Conservation (phyloP, 2,329 filamentous ascomycete genomes). For the Venturia pyrina region DNA sequence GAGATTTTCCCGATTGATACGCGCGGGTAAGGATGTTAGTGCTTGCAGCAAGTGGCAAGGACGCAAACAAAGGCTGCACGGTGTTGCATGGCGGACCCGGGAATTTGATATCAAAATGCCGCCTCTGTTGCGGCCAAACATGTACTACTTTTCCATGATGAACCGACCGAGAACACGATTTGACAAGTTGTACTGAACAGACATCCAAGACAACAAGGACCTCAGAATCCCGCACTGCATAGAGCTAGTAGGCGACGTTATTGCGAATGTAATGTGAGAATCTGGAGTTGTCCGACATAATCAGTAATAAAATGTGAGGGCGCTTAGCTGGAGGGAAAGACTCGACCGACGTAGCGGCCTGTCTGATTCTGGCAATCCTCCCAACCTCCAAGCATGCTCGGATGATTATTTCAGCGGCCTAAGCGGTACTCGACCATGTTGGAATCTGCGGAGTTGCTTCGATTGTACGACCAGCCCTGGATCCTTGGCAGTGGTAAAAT, state of each 20-base stretch:
- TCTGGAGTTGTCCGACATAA: not conserved
- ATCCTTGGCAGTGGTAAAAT: not conserved
- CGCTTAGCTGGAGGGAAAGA: not conserved
- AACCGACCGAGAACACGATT: not conserved
- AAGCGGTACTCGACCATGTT: not conserved
- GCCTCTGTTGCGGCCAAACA: not conserved
- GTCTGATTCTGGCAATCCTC: not conserved
- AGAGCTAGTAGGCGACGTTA: not conserved
- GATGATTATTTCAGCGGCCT: not conserved
- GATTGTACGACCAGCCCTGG: not conserved
- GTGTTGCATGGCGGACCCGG: not conserved
- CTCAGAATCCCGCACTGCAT: not conserved
- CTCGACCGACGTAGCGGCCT: not conserved
- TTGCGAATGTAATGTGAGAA: not conserved
- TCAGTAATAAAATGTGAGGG: not conserved
- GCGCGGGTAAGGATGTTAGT: conserved; percentile 11
- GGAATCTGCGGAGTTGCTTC: not conserved
- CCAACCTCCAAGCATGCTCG: not conserved
- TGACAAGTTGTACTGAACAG: not conserved
- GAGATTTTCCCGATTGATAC: not conserved
- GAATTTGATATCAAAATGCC: not conserved
- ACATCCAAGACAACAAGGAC: not conserved
- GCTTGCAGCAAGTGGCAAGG: conserved; percentile 5
- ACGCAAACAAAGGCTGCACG: not conserved
- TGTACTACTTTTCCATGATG: not conserved